These are phyloP conservation scores for Phialophora verrucosa DNA, from an alignment of 2,329 filamentous ascomycete species.

Conservation along the genomic window DNA sequence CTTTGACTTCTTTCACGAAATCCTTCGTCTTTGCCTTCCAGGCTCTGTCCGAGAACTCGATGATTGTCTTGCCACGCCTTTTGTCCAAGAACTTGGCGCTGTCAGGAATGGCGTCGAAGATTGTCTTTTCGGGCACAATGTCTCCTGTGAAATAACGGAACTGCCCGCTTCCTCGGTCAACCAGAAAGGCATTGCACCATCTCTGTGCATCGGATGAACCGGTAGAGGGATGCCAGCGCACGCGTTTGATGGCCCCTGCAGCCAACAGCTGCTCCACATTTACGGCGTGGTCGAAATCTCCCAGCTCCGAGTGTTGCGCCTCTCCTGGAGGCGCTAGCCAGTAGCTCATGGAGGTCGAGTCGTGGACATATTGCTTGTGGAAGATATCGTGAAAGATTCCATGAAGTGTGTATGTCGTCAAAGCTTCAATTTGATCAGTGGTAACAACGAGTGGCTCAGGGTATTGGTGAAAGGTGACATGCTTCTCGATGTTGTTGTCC, in stretches of 20 bases:
- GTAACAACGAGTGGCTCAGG: constrained; percentile 52
- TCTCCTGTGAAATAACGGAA: constrained; percentile 62
- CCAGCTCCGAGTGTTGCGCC: background rate
- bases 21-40: constrained; percentile 31
- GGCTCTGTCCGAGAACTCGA: constrained; percentile 82
- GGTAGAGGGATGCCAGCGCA: constrained; percentile 50
- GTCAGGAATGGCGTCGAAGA: constrained; percentile 68
- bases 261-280: constrained; percentile 45
- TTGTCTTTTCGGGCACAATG: constrained; percentile 60
- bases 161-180: constrained; percentile 63
- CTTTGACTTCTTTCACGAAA: constrained; percentile 8
- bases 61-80: constrained; percentile 67
- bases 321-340: constrained; percentile 70
- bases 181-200: constrained; percentile 58
- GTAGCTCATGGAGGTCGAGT: constrained; percentile 73
- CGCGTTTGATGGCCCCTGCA: constrained; percentile 43
- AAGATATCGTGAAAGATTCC: constrained; percentile 80
- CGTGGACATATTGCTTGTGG: constrained; percentile 78
- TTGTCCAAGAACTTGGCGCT: constrained; percentile 45
- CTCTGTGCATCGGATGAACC: constrained; percentile 46
- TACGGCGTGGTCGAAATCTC: constrained; percentile 26
- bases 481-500: constrained; percentile 65
- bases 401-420: constrained; percentile 76
- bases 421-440: constrained; percentile 53
- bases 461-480: constrained; percentile 59